A percentile compares a stretch with the other conserved stretches of the same genome.
Conservation (phyloP, 1,284 basidiomycete species). For the Ceratobasidium sp. region DNA sequence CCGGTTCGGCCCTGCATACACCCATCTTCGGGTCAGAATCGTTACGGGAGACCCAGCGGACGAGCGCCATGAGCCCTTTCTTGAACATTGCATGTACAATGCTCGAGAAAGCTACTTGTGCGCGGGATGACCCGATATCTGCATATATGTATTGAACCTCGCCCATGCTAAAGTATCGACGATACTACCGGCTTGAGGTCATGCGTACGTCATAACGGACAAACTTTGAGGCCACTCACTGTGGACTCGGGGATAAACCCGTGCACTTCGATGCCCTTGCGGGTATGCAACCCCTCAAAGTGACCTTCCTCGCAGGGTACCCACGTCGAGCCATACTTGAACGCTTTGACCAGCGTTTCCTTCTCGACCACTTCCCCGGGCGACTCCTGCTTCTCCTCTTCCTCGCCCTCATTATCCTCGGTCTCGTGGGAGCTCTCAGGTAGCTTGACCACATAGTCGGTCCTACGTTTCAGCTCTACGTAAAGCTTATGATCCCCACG, state of each 20-base stretch:
- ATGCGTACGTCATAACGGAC: background rate
- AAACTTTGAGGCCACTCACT: constrained; percentile 58
- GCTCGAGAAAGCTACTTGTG: constrained; percentile 87
- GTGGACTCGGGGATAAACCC: constrained; percentile 73
- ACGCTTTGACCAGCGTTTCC: constrained; percentile 82
- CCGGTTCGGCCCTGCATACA: constrained; percentile 70
- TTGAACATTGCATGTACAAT: constrained; percentile 84
- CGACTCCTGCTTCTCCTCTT: constrained; percentile 44
- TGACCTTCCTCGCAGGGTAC: constrained; percentile 81
- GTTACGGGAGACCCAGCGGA: constrained; percentile 80
- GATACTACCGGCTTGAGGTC: constrained; percentile 64
- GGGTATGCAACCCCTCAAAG: constrained; percentile 76
- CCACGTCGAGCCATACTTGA: constrained; percentile 92
- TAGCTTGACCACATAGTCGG: constrained; percentile 47
- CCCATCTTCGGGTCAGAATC: constrained; percentile 87
- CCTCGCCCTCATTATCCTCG: constrained; percentile 49
- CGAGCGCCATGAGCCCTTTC: constrained; percentile 75
- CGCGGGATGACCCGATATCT: constrained; percentile 70
- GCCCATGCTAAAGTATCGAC: constrained; percentile 82
- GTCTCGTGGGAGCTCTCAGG: constrained; percentile 46
- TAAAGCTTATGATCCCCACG: constrained; percentile 12
- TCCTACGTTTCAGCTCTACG: constrained; percentile 43
- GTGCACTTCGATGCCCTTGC: constrained; percentile 87
- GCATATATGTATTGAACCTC: constrained; percentile 92
- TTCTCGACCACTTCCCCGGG: constrained; percentile 68